Base-by-base conservation (phyloP, 2,329 filamentous ascomycete species). In the Phoma sp. region DNA sequence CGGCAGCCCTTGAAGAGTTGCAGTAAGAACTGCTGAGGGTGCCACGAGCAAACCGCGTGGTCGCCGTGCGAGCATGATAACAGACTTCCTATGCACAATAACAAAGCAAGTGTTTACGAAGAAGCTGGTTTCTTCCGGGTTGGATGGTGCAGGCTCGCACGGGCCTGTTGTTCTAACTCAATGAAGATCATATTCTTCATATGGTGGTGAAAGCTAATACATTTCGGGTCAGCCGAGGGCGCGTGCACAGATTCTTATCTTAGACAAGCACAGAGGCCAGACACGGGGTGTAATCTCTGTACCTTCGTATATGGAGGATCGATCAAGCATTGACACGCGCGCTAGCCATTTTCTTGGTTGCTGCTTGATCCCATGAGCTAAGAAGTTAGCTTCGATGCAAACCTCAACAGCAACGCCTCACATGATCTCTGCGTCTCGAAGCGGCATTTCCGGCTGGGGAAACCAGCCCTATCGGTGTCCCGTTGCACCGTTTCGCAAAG, bases 161-260 rank as follows among this genome's bases (percentile, higher is more conserved):
- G 18, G 18, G 18, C 18, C 18, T 18, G 18, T 18, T 18, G 18
- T 18, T 18, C 18, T 18, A 18, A 18, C 18, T 18, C 18, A 18
- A 18, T 18, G 18, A 18, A 18, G 18, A 18, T 30, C 29, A 11
- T n/a, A n/a, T n/a, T n/a, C n/a, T n/a, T n/a, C n/a, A n/a, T 30
- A 30, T 11, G 13, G 32, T 33, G 32, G 10, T 33, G 32, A 33
- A 11, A 33, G 45, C 39, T 40, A 37, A 38, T 50, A 53, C 51
- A 62, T 51, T 48, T 54, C 59, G 40, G 45, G 47, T 52, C 30
- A 37, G 45, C 30, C 35, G 37, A 51, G 52, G 52, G 54, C 46
- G 55, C 60, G 60, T 62, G 60, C 60, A 55, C 51, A 14, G 52
- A 54, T 40, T 52, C 58, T 61, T 61, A 62, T 59, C 48, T 57